These are phyloP conservation scores for Phialocephala subalpina DNA, from an alignment of 2,329 filamentous ascomycete genomes.

Conservation along the genomic window DNA sequence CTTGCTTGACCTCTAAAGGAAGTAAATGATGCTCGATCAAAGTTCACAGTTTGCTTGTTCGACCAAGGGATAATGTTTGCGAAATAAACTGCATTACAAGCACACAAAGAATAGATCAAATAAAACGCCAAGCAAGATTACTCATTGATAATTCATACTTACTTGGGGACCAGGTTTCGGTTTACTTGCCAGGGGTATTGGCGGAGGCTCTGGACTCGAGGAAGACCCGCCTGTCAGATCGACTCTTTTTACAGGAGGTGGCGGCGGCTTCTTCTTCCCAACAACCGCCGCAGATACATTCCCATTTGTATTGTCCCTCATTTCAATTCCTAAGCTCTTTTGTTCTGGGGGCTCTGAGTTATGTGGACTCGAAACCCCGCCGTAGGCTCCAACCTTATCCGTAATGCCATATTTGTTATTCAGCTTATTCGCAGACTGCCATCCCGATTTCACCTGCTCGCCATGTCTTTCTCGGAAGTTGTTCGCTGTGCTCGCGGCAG, in stretches of 20 bases:
- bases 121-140: slow-evolving; percentile 6
- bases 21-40: background rate
- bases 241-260: slow-evolving; percentile 43
- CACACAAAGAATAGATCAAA: background rate
- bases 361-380: slow-evolving; percentile 19
- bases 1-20: background rate
- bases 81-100: background rate
- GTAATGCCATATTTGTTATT: slow-evolving; percentile 45
- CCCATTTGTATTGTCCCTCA: slow-evolving; percentile 27
- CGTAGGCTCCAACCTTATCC: slow-evolving; percentile 40
- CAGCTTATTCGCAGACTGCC: slow-evolving; percentile 48
- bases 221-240: slow-evolving; percentile 28
- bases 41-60: too few relatives aligned
- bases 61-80: background rate
- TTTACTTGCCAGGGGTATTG: slow-evolving; percentile 43
- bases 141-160: slow-evolving; percentile 38
- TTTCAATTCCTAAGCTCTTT: slow-evolving; percentile 23
- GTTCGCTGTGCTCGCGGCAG: slow-evolving; percentile 60
- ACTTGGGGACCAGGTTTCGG: slow-evolving; percentile 41
- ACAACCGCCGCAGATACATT: slow-evolving; percentile 16
- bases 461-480: slow-evolving; percentile 68
- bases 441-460: slow-evolving; percentile 63
- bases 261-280: slow-evolving; percentile 46
- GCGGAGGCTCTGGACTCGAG: slow-evolving; percentile 31
- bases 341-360: slow-evolving; percentile 20